phyloP scores from a whole-genome alignment of 2,329 filamentous ascomycete genomes.

The Alternaria solani region DNA sequence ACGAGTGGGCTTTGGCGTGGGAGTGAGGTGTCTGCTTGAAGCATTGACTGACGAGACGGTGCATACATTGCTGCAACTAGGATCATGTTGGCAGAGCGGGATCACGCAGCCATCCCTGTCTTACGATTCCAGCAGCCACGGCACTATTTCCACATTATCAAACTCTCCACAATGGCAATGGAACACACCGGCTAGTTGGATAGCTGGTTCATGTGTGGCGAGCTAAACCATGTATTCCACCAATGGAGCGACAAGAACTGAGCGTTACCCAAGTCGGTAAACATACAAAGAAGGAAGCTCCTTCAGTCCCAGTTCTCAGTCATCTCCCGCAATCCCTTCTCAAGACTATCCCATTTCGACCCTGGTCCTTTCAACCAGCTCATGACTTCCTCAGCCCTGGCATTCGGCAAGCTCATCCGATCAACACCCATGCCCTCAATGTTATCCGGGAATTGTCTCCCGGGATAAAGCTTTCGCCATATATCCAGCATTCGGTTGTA shows the following conservation, averaged over 20 bases:
- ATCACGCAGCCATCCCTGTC: not conserved
- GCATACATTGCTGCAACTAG: not conserved
- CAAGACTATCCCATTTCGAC: conserved; percentile 39
- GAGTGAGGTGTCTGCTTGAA: not conserved
- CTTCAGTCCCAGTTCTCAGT: conserved; percentile 16
- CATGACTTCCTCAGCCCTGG: conserved; percentile 38
- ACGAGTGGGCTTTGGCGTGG: rapidly evolving
- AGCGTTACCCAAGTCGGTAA: not conserved
- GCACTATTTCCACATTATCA: too few relatives aligned
- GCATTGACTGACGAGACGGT: not conserved
- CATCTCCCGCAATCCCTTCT: conserved; percentile 31
- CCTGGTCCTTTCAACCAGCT: conserved; percentile 38
- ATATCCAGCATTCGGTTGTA: conserved; percentile 56
- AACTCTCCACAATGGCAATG: too few relatives aligned
- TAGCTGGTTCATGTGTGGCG: too few relatives aligned
- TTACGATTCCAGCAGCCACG: too few relatives aligned
- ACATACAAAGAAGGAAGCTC: not conserved
- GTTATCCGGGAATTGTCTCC: conserved; percentile 45
- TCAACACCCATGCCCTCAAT: conserved; percentile 28
- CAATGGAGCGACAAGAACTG: not conserved
- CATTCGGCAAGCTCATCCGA: conserved; percentile 26
- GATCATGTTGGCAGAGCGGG: not conserved
- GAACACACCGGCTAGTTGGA: too few relatives aligned
- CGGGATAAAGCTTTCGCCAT: conserved; percentile 52
- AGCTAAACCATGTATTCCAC: too few relatives aligned